phyloP scores from a whole-genome alignment of 495 filamentous ascomycete genomes.

The Penicillium egyptiacum region DNA sequence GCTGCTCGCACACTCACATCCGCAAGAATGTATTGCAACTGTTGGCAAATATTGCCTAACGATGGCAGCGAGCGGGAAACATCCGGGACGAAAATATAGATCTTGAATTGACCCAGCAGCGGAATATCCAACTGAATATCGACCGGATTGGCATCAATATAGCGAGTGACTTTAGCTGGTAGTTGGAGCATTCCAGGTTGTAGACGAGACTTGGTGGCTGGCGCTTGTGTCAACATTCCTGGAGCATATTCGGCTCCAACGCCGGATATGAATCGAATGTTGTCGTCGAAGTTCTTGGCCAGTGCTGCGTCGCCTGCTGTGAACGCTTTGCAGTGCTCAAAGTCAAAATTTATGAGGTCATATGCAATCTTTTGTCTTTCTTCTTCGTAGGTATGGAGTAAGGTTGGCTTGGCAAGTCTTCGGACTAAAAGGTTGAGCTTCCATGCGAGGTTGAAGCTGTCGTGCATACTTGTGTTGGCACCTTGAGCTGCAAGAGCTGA shows the following conservation, averaged over 20 bases:
- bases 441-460: slow-evolving; percentile 80
- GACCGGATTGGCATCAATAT: slow-evolving; percentile 68
- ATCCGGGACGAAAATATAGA: slow-evolving; percentile 63
- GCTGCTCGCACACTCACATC: slow-evolving; percentile 48
- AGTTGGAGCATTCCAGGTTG: slow-evolving; percentile 60
- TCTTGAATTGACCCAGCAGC: slow-evolving; percentile 64
- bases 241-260: slow-evolving; percentile 62
- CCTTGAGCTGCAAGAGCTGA: slow-evolving; percentile 87
- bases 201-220: slow-evolving; percentile 20
- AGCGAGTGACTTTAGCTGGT: slow-evolving; percentile 64
- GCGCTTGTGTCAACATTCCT: slow-evolving; percentile 55
- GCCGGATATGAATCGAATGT: slow-evolving; percentile 67
- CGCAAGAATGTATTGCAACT: slow-evolving; percentile 43
- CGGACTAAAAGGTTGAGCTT: slow-evolving; percentile 71
- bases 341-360: slow-evolving; percentile 72
- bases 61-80: slow-evolving; percentile 52
- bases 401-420: slow-evolving; percentile 53
- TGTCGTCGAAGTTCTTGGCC: slow-evolving; percentile 62
- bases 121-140: slow-evolving; percentile 73
- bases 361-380: slow-evolving; percentile 73
- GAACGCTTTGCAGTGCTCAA: slow-evolving; percentile 56
- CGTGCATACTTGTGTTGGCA: slow-evolving; percentile 83
- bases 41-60: slow-evolving; percentile 52
- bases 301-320: slow-evolving; percentile 57
- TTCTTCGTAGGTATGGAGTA: slow-evolving; percentile 71